A percentile compares a stretch with the other conserved stretches of the same genome.
Conservation (phyloP, 2,329 filamentous ascomycete genomes). For the Dendryphion nanum region DNA sequence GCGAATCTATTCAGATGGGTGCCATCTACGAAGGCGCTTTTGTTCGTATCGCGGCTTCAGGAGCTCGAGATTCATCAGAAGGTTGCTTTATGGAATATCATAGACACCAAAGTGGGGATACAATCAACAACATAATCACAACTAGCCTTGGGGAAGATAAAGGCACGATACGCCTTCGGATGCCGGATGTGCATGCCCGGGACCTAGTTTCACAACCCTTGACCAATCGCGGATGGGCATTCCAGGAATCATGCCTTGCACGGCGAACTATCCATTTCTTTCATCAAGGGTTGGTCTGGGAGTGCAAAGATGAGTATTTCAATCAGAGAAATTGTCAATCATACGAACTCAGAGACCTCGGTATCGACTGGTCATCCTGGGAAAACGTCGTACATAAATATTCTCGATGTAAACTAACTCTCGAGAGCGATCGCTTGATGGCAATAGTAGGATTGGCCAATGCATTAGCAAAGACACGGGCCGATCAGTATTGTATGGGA, state of each 20-base stretch:
- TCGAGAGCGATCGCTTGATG: neutral
- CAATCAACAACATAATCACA: too few species aligned
- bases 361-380: neutral
- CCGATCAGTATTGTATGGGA: neutral
- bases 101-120: too few species aligned
- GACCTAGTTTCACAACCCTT: neutral
- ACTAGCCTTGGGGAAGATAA: too few species aligned
- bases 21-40: neutral
- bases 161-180: too few species aligned
- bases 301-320: neutral
- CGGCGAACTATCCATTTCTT: neutral
- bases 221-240: neutral
- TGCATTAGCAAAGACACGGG: neutral
- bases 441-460: neutral
- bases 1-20: slow-evolving; percentile 3
- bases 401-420: neutral
- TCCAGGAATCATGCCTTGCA: neutral
- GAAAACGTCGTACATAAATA: neutral
- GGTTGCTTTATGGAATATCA: too few species aligned
- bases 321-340: neutral
- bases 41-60: neutral
- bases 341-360: neutral
- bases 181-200: neutral
- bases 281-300: neutral
- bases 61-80: neutral